Percentiles rank a stretch among this genome's conserved stretches.
Conservation (phyloP, 352 stramenopile genomes). For the Globisporangium sylvaticum region DNA sequence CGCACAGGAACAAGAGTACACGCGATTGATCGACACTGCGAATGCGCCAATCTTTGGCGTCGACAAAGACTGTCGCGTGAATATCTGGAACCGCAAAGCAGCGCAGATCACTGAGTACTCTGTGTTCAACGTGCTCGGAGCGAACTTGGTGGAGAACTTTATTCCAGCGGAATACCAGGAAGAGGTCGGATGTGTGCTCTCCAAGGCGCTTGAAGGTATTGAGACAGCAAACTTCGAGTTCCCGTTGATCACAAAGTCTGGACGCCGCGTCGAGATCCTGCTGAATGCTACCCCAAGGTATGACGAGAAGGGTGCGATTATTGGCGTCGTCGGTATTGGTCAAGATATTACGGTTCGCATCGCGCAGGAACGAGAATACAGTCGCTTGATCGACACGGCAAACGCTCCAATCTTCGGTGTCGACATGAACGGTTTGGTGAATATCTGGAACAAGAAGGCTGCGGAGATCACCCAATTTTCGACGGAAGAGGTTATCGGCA, state of each 20-base stretch:
- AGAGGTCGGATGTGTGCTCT: conserved; percentile 47
- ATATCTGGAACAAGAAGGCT: conserved; percentile 87
- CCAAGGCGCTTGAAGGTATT: conserved; percentile 43
- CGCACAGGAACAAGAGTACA: conserved; percentile 75
- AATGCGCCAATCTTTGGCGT: conserved; percentile 85
- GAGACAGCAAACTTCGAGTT: conserved; percentile 60
- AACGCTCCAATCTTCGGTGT: conserved; percentile 65
- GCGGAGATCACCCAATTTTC: conserved; percentile 84
- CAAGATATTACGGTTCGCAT: conserved; percentile 64
- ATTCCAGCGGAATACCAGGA: conserved; percentile 58
- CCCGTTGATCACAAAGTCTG: conserved; percentile 52
- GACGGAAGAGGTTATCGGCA: conserved; percentile 78
- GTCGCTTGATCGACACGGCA: conserved; percentile 48
- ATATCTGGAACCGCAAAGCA: conserved; percentile 84
- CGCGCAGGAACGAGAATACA: conserved; percentile 66
- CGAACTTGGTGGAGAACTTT: conserved; percentile 73
- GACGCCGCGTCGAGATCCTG: conserved; percentile 44
- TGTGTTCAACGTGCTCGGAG: conserved; percentile 59
- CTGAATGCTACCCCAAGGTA: conserved; percentile 52
- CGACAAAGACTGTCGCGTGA: conserved; percentile 58
- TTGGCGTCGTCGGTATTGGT: conserved; percentile 58
- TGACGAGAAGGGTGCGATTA: conserved; percentile 50
- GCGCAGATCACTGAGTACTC: conserved; percentile 76
- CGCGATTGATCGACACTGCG: conserved; percentile 79
- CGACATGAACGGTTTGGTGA: conserved; percentile 59